Conservation (phyloP, 1,284 basidiomycete genomes). For the Ustilago crameri region DNA sequence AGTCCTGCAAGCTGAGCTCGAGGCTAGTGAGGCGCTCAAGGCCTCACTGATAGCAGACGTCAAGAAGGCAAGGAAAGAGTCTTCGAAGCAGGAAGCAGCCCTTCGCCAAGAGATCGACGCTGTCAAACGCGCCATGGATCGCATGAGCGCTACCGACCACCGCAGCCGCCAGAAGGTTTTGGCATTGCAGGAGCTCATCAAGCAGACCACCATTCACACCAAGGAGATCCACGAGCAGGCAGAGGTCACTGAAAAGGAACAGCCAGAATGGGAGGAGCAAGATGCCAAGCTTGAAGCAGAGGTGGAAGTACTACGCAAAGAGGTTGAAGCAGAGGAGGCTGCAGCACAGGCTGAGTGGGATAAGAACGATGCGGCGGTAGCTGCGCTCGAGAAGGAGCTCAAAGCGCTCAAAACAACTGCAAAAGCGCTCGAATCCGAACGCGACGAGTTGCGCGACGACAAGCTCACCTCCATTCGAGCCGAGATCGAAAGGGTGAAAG, state of each 20-base stretch:
- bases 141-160: slow-evolving; percentile 55
- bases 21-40: slow-evolving; percentile 39
- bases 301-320: slow-evolving; percentile 28
- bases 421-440: slow-evolving; percentile 33
- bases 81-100: slow-evolving; percentile 50
- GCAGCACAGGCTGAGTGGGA: slow-evolving; percentile 35
- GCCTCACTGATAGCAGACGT: slow-evolving; percentile 43
- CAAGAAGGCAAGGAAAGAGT: slow-evolving; percentile 53
- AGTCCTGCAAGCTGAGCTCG: slow-evolving; percentile 43
- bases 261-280: slow-evolving; percentile 46
- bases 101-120: slow-evolving; percentile 60
- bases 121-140: slow-evolving; percentile 52
- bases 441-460: slow-evolving; percentile 42
- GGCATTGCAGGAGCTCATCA: slow-evolving; percentile 59
- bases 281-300: slow-evolving; percentile 32
- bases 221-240: slow-evolving; percentile 55
- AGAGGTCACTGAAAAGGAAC: slow-evolving; percentile 44
- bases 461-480: slow-evolving; percentile 27
- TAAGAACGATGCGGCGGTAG: slow-evolving; percentile 41
- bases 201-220: slow-evolving; percentile 53
- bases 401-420: slow-evolving; percentile 25
- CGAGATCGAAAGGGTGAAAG: slow-evolving; percentile 45
- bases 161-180: slow-evolving; percentile 59
- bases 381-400: slow-evolving; percentile 47
- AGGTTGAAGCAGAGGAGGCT: slow-evolving; percentile 43